Percentiles rank a stretch among this genome's conserved stretches.
Evolutionary conservation across 768 basidiomycete genomes (phyloP).

Genomic region (Dioszegia aurantiaca): DNA sequence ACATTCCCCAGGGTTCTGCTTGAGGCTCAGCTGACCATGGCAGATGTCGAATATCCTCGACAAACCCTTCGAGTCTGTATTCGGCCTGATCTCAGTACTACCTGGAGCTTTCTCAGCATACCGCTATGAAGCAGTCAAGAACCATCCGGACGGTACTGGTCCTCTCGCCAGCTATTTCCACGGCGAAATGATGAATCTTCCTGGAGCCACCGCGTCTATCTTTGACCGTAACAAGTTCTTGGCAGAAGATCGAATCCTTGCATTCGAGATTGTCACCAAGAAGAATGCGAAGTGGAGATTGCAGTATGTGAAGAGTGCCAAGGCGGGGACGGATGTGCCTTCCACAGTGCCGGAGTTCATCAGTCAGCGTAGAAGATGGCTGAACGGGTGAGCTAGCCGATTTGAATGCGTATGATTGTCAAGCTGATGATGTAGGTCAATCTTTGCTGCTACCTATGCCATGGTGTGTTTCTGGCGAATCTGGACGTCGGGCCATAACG

Average conservation of each 20-base stretch:
- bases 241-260: conserved; percentile 22
- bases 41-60: conserved; percentile 48
- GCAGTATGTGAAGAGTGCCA: conserved; percentile 48
- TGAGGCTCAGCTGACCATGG: background rate
- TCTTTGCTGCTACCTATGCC: conserved; percentile 45
- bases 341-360: conserved; percentile 44
- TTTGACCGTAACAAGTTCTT: conserved; percentile 78
- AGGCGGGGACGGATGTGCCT: conserved; percentile 51
- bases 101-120: conserved; percentile 50
- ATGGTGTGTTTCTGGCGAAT: conserved; percentile 46
- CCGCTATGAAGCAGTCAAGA: conserved; percentile 45
- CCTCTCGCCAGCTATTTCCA: conserved; percentile 47
- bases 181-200: conserved; percentile 48
- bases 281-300: conserved; percentile 48
- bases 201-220: conserved; percentile 36
- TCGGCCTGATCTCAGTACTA: conserved; percentile 46
- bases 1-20: background rate
- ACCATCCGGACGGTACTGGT: conserved; percentile 45
- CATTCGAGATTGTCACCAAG: conserved; percentile 44
- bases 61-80: conserved; percentile 47
- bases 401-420: background rate
- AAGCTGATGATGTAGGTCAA: conserved; percentile 26
- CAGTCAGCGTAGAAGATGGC: conserved; percentile 51
- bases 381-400: conserved; percentile 46
- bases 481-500: conserved; percentile 46